These are phyloP conservation scores for Pleurotus sapidus DNA, from an alignment of 768 basidiomycete species.

Conservation along the genomic window DNA sequence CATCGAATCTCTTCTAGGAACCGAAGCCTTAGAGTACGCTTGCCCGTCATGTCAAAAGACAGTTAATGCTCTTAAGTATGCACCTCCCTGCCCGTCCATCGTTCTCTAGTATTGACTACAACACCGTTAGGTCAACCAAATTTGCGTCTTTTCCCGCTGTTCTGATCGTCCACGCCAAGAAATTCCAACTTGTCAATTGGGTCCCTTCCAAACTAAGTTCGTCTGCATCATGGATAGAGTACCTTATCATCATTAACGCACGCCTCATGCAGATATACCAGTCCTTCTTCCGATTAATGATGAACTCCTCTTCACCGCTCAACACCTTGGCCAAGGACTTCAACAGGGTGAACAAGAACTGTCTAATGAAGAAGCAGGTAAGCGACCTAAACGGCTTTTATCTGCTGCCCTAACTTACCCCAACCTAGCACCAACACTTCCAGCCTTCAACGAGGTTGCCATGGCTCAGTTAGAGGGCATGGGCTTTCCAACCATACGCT, in stretches of 20 bases:
- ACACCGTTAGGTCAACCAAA: slow-evolving; percentile 55
- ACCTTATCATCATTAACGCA: not conserved
- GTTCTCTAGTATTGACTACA: not conserved
- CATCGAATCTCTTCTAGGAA: slow-evolving; percentile 52
- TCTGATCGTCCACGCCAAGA: slow-evolving; percentile 86
- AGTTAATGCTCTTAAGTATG: slow-evolving; percentile 74
- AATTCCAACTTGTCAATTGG: slow-evolving; percentile 96
- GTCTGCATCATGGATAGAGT: slow-evolving; percentile 18
- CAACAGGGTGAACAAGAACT: slow-evolving; percentile 69
- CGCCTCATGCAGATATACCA: slow-evolving; percentile 69
- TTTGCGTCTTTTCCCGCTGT: slow-evolving; percentile 89
- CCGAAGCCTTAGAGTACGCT: slow-evolving; percentile 73
- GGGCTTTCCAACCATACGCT: slow-evolving; percentile 87
- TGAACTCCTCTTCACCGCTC: slow-evolving; percentile 53
- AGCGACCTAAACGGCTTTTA: slow-evolving; percentile 5
- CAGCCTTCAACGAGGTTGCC: slow-evolving; percentile 71
- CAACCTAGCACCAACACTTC: slow-evolving; percentile 31
- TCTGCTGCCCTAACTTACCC: not conserved
- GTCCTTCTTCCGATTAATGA: slow-evolving; percentile 62
- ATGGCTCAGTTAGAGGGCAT: slow-evolving; percentile 79
- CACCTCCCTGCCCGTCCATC: slow-evolving; percentile 4
- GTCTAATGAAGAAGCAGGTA: slow-evolving; percentile 46
- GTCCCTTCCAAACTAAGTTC: slow-evolving; percentile 91
- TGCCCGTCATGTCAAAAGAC: slow-evolving; percentile 73
- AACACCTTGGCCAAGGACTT: slow-evolving; percentile 67